Conservation (phyloP, 2,329 filamentous ascomycete genomes). For the Xylaria sp. region DNA sequence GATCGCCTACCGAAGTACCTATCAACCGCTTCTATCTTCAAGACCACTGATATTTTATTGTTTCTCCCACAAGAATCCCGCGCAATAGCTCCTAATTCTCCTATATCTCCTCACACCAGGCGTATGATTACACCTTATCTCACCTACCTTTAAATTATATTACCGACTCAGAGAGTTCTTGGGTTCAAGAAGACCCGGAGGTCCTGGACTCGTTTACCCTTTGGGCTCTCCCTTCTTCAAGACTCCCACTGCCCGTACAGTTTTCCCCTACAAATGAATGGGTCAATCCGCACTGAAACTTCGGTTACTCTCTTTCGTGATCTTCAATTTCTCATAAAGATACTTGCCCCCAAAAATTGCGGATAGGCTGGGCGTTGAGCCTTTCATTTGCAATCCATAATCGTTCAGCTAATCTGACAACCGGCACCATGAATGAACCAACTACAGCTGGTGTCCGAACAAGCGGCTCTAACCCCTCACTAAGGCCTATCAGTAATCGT, state of each 20-base stretch:
- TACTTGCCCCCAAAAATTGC: background rate
- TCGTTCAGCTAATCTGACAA: background rate
- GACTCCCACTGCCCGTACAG: background rate
- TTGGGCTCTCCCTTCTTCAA: background rate
- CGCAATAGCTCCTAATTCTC: constrained; percentile 24
- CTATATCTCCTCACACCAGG: constrained; percentile 7
- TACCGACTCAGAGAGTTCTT: background rate
- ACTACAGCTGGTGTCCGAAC: constrained; percentile 31
- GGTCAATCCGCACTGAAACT: background rate
- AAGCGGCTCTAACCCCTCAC: constrained; percentile 42
- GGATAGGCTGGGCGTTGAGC: background rate
- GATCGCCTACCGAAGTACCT: background rate
- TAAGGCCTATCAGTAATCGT: constrained; percentile 40
- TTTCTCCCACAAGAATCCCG: constrained; percentile 4
- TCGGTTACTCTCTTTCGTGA: background rate
- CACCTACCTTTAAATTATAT: background rate
- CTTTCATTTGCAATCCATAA: background rate
- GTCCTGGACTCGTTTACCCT: background rate
- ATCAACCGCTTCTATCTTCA: background rate
- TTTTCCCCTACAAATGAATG: background rate
- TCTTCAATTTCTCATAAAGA: background rate
- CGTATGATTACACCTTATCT: constrained; percentile 9
- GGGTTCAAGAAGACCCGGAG: background rate
- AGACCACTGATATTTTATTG: constrained; percentile 2
- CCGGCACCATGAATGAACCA: constrained; percentile 37